Percentiles rank a stretch among this genome's conserved stretches.
Conservation (phyloP, 2,329 filamentous ascomycete species). For the Dactylellina leptospora region DNA sequence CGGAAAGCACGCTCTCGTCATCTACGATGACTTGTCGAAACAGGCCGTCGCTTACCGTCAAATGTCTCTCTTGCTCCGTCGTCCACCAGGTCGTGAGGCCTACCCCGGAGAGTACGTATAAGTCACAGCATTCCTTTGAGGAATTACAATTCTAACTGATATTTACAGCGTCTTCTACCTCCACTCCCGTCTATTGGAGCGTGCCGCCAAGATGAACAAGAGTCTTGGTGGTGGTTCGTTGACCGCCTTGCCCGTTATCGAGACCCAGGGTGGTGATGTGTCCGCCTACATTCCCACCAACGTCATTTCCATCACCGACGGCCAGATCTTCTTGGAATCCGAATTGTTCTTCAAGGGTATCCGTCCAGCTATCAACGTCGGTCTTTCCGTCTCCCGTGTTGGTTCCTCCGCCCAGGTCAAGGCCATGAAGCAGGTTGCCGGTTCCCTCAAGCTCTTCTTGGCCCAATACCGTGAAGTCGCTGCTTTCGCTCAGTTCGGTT, state of each 20-base stretch:
- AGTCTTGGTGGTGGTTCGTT: constrained; percentile 94
- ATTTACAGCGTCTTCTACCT: constrained; percentile 84
- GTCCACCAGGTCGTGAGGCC: constrained; percentile 97
- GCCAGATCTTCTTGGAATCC: constrained; percentile 99
- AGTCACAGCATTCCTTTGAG: not conserved
- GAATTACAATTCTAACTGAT: constrained; percentile 51
- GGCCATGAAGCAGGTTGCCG: constrained; percentile 99
- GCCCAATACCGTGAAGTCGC: constrained; percentile 99
- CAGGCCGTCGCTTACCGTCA: constrained; percentile 98
- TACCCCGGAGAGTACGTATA: constrained; percentile 84
- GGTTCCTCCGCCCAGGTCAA: constrained; percentile 99
- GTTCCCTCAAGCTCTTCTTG: constrained; percentile 99
- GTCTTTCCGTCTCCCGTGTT: constrained; percentile 99
- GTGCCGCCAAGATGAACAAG: constrained; percentile 98
- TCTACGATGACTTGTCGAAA: constrained; percentile 97
- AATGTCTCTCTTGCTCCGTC: constrained; percentile 97
- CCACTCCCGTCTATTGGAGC: constrained; percentile 98
- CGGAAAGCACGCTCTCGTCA: constrained; percentile 86
- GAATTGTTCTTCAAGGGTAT: constrained; percentile 99
- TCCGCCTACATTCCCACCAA: constrained; percentile 99
- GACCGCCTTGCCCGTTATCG: constrained; percentile 96
- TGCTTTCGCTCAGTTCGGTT: constrained; percentile 99
- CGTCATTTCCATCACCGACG: constrained; percentile 99
- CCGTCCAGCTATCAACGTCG: constrained; percentile 99
- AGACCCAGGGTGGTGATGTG: constrained; percentile 99